Evolutionary conservation across 2,329 filamentous ascomycete genomes (phyloP).

Genomic region (Coniochaeta pulveracea): DNA sequence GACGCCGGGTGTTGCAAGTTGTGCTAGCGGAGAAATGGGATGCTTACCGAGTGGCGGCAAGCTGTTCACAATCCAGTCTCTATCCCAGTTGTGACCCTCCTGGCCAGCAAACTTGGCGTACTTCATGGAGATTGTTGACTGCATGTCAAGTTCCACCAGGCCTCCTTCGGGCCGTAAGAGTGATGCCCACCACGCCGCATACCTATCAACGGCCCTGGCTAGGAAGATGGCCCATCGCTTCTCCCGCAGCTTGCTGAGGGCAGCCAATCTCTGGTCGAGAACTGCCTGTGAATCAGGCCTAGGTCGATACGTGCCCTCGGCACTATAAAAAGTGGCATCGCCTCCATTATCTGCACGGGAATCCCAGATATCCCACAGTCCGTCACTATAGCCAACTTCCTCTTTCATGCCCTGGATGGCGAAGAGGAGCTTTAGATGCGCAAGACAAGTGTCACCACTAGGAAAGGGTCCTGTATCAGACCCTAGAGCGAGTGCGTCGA

Average conservation of each 20-base stretch:
- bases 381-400: slow-evolving; percentile 52
- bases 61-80: slow-evolving; percentile 25
- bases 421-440: slow-evolving; percentile 63
- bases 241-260: slow-evolving; percentile 47
- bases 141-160: slow-evolving; percentile 26
- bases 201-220: slow-evolving; percentile 56
- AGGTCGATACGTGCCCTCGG: slow-evolving; percentile 1
- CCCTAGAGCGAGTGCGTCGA: slow-evolving; percentile 10
- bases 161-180: slow-evolving; percentile 14
- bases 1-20: not conserved
- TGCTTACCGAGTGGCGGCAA: slow-evolving; percentile 49
- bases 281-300: not conserved
- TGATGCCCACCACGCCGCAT: slow-evolving; percentile 51
- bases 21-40: not conserved
- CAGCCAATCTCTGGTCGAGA: slow-evolving; percentile 22
- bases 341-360: slow-evolving; percentile 18
- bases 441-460: slow-evolving; percentile 48
- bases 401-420: slow-evolving; percentile 58
- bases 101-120: slow-evolving; percentile 22
- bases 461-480: too few relatives aligned
- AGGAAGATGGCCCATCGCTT: slow-evolving; percentile 66
- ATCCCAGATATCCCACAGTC: slow-evolving; percentile 54
- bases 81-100: slow-evolving; percentile 8
- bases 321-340: not conserved
- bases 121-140: slow-evolving; percentile 7